A percentile compares a stretch with the other conserved stretches of the same genome.
phyloP scores from a whole-genome alignment of 73 alveolate species.

The Effrenium voratum region DNA sequence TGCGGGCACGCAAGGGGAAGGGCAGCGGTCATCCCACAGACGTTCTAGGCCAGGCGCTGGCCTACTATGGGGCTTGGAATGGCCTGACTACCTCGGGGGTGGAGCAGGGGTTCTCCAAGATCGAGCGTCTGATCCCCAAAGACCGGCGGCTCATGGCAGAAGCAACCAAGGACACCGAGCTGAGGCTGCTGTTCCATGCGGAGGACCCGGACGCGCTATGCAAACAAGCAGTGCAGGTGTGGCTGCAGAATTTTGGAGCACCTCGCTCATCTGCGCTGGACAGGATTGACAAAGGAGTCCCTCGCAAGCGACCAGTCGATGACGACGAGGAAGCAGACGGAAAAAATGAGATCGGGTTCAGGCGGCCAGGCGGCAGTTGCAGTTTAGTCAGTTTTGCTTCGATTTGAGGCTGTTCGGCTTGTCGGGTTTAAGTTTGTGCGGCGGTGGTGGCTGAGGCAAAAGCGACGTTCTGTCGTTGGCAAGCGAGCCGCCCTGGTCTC shows the following conservation, averaged over 20 bases:
- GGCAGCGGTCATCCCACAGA: neutral
- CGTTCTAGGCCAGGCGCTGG: neutral
- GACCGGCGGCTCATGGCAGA: neutral
- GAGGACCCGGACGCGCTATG: neutral
- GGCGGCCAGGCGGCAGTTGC: too few species aligned
- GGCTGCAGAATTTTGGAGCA: neutral
- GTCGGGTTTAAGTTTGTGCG: too few species aligned
- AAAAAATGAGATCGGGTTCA: too few species aligned
- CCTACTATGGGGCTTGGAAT: neutral
- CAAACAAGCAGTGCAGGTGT: neutral
- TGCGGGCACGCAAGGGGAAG: neutral
- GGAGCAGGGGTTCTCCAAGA: neutral
- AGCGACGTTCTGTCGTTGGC: too few species aligned
- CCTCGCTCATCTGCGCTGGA: neutral
- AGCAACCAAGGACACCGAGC: neutral
- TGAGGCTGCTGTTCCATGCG: neutral
- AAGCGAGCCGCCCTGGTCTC: too few species aligned
- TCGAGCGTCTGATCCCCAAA: neutral
- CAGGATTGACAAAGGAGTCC: neutral
- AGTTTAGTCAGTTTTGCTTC: too few species aligned
- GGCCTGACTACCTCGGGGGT: neutral
- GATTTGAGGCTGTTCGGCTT: too few species aligned
- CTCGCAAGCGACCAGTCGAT: neutral
- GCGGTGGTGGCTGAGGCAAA: too few species aligned
- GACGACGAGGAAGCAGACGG: neutral